These are phyloP conservation scores for Rhodotorula sp. DNA, from an alignment of 1,284 basidiomycete species.

Conservation along the genomic window DNA sequence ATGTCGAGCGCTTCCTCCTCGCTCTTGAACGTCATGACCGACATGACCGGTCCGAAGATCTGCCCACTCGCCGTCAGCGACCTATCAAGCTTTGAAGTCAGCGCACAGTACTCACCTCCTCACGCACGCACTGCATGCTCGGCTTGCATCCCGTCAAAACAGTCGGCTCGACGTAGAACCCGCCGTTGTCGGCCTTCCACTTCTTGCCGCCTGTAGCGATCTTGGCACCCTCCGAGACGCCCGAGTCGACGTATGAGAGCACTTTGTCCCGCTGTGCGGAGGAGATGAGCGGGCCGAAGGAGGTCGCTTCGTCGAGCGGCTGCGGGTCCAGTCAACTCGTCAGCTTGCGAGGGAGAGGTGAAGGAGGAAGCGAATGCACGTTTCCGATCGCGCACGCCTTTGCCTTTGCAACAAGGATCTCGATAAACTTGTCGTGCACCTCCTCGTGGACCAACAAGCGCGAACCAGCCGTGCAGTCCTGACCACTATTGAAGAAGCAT, in stretches of 20 bases:
- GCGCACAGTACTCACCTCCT: constrained; percentile 42
- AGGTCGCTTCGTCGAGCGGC: constrained; percentile 69
- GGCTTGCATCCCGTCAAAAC: constrained; percentile 51
- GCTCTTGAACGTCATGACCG: constrained; percentile 41
- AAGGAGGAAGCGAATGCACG: constrained; percentile 37
- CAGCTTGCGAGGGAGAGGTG: no score
- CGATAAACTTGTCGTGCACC: constrained; percentile 76
- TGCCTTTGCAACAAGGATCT: constrained; percentile 64
- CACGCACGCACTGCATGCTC: constrained; percentile 43
- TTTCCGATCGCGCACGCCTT: constrained; percentile 71
- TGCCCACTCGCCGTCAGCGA: background rate
- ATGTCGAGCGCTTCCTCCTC: constrained; percentile 62
- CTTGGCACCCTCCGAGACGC: constrained; percentile 79
- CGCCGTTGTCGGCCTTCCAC: constrained; percentile 45
- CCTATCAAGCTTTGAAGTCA: background rate
- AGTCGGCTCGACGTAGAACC: constrained; percentile 48
- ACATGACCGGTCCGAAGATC: constrained; percentile 45
- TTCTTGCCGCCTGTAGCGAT: constrained; percentile 74
- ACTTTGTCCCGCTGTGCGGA: constrained; percentile 77
- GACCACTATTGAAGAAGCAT: constrained; percentile 17
- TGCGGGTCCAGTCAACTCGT: constrained; percentile 11
- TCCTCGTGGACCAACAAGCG: constrained; percentile 38
- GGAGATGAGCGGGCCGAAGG: constrained; percentile 67
- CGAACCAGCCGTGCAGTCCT: constrained; percentile 41
- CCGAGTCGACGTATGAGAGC: constrained; percentile 81